Evolutionary conservation across 2,329 filamentous ascomycete species (phyloP), one percentile per base, ranked within the genome.

Genomic region (Cadophora malorum): DNA sequence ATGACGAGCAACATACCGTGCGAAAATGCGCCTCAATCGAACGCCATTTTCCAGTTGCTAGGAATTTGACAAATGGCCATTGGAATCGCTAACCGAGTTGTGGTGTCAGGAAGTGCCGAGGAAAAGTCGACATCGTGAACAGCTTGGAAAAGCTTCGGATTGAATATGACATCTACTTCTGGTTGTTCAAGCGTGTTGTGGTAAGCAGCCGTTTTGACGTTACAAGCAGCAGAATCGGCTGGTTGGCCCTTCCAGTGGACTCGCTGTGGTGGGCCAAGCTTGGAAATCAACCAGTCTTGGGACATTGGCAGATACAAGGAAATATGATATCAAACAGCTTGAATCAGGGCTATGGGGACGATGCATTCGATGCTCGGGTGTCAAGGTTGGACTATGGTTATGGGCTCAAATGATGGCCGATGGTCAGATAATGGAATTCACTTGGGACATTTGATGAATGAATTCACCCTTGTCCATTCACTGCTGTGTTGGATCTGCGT

Each of bases 401-500:
- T 12, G 38, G n/a, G n/a, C 7, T 12, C 35, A 25, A 23, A 58
- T 23, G 31, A 58, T 58, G 21, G 55, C 33, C 41, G 31, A 58
- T 58, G 21, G 55, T n/a, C 41, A 45, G 19, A 19, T 45, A 45
- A 16, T 49, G n/a, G 28, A 55, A 55, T 35, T 10, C 33, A 41
- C 10, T 49, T 49, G 4, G 45, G 59, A 50, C 12, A 35, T n/a
- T 10, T 19, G 21, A 31, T 31, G 25, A 25, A 62, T 33, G 23
- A 28, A 9, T 33, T 19, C 45, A 38, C 19, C 16, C 9, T 60
- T 49, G 16, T 50, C 25, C 28, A 50, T 35, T 50, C 28, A 62
- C 25, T 45, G 50, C 9, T 56, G 23, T 25, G 33, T 16, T 56
- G 38, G 62, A 31, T 23, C 21, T 67, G 58, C 49, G 65, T 63